phyloP scores from a whole-genome alignment of 345 rosid genomes.

The Dovyalis caffra region DNA sequence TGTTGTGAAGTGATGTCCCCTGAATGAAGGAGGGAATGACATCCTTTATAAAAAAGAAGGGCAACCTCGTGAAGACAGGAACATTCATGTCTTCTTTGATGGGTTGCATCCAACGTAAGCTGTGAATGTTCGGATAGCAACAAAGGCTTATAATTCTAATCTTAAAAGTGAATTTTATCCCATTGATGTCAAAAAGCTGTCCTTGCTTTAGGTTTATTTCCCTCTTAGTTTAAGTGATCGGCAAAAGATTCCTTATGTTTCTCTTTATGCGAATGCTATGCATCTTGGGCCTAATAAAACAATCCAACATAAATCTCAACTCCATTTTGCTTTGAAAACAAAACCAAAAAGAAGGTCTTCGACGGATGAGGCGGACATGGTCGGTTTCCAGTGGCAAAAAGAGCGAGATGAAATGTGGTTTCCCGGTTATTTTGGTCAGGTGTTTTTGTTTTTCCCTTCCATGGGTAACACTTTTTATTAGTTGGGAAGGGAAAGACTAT shows the following conservation, averaged over 20 bases:
- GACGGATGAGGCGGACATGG: conserved; percentile 49
- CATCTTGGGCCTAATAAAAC: neutral
- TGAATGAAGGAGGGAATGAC: conserved; percentile 35
- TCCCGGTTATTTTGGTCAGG: conserved; percentile 44
- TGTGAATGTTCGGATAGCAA: conserved; percentile 40
- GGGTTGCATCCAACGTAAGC: conserved; percentile 66
- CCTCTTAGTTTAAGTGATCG: too few species aligned
- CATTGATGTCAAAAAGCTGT: conserved; percentile 37
- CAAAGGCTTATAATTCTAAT: conserved; percentile 43
- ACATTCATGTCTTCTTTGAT: conserved; percentile 43
- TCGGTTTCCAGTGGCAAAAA: conserved; percentile 33
- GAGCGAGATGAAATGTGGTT: conserved; percentile 38
- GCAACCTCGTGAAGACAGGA: conserved; percentile 29
- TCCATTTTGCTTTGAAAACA: too few species aligned
- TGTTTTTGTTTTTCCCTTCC: too few species aligned
- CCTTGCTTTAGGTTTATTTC: neutral
- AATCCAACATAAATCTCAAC: neutral
- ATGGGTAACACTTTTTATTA: too few species aligned
- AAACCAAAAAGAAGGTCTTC: neutral
- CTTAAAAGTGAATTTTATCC: conserved; percentile 42
- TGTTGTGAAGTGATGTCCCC: conserved; percentile 41
- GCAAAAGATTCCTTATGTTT: too few species aligned
- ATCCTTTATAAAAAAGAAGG: conserved; percentile 38
- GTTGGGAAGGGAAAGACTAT: too few species aligned
- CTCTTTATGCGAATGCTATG: too few species aligned